A percentile compares a stretch with the other conserved stretches of the same genome.
These are phyloP conservation scores for Phytopythium sindhum DNA, from an alignment of 352 stramenopile genomes.

Conservation along the genomic window DNA sequence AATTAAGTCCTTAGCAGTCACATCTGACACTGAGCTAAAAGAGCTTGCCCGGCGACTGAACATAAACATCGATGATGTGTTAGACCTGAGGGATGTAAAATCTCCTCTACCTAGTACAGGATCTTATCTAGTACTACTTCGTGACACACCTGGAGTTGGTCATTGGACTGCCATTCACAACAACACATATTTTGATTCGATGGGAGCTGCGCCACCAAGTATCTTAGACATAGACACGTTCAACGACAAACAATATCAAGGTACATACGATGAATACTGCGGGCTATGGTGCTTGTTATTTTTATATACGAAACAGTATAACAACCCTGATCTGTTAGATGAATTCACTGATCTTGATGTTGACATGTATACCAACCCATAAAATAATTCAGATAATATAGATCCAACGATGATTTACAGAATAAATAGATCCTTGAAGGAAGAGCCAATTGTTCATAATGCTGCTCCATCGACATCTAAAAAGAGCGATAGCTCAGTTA, in stretches of 20 bases:
- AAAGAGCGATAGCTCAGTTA: too few species aligned
- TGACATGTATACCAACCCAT: too few species aligned
- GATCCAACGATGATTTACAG: too few species aligned
- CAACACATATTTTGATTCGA: slow-evolving; percentile 12
- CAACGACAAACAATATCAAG: slow-evolving; percentile 14
- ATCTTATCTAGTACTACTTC: slow-evolving; percentile 9
- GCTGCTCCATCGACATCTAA: too few species aligned
- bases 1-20: slow-evolving; percentile 7
- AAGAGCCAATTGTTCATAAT: too few species aligned
- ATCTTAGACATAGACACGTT: slow-evolving; percentile 12
- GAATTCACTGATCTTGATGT: too few species aligned
- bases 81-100: slow-evolving; percentile 3
- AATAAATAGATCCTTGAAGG: too few species aligned
- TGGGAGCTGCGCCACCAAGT: slow-evolving; percentile 12
- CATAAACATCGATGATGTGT: not conserved
- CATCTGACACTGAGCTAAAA: not conserved
- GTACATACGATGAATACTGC: slow-evolving; percentile 3
- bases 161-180: slow-evolving; percentile 12
- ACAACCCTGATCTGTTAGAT: slow-evolving; percentile 5
- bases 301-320: slow-evolving; percentile 16
- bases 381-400: too few species aligned
- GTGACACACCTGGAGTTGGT: slow-evolving; percentile 8
- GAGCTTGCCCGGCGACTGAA: not conserved
- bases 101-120: slow-evolving; percentile 4
- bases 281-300: slow-evolving; percentile 13